Percentiles rank a stretch among this genome's conserved stretches.
phyloP scores from a whole-genome alignment of 352 stramenopile species.

The Thalassiosira hispida region DNA sequence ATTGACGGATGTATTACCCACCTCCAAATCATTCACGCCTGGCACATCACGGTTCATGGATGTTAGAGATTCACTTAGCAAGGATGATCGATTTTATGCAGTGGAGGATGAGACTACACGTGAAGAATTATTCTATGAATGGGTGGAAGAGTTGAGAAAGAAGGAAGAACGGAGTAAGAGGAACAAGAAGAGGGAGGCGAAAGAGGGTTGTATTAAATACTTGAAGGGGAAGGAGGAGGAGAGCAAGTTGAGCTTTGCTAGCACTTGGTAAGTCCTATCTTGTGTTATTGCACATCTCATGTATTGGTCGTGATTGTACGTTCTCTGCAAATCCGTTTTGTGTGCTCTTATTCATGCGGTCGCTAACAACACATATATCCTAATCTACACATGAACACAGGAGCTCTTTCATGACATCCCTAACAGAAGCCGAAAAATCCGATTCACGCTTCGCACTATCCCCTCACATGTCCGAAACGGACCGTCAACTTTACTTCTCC shows the following conservation, averaged over 20 bases:
- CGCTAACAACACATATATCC: neutral
- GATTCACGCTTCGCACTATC: conserved; percentile 65
- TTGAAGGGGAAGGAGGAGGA: conserved; percentile 66
- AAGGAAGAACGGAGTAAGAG: conserved; percentile 68
- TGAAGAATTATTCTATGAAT: conserved; percentile 77
- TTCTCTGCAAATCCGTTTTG: neutral
- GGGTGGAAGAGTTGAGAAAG: conserved; percentile 77
- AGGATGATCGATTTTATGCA: conserved; percentile 79
- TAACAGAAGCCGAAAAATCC: conserved; percentile 50
- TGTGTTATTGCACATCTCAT: conserved; percentile 5
- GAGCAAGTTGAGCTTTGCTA: conserved; percentile 69
- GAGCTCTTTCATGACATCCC: conserved; percentile 60
- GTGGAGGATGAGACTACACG: conserved; percentile 67
- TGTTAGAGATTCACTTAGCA: conserved; percentile 58
- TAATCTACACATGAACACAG: conserved; percentile 4
- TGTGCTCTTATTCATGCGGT: too few species aligned
- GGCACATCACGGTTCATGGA: conserved; percentile 56
- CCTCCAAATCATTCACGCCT: conserved; percentile 26
- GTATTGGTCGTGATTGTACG: neutral
- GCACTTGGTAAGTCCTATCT: conserved; percentile 61
- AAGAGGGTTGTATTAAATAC: conserved; percentile 63
- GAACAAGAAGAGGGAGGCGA: conserved; percentile 67
- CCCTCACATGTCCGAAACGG: conserved; percentile 60
- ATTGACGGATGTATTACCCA: conserved; percentile 62
- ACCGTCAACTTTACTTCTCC: conserved; percentile 76